These are phyloP conservation scores for Carex cristatella DNA, from an alignment of 176 grass and related monocot species.

Conservation along the genomic window DNA sequence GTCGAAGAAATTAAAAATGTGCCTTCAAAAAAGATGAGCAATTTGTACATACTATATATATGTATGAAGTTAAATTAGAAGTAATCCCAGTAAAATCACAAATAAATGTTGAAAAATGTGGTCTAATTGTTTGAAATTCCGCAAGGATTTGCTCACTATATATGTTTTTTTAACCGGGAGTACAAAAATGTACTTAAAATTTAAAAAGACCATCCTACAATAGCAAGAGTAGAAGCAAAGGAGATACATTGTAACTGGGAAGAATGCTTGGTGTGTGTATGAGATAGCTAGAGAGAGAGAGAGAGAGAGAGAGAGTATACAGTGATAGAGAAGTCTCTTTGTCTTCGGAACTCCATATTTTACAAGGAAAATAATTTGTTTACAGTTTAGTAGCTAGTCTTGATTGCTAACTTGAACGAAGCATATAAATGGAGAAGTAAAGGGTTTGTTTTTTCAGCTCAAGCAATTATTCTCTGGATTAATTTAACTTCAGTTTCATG, in stretches of 20 bases:
- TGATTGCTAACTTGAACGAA: not conserved
- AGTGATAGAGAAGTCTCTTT: constrained; percentile 22
- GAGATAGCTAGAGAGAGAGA: not conserved
- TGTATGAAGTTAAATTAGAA: not conserved
- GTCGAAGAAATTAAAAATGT: not conserved
- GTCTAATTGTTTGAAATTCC: not conserved
- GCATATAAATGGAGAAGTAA: constrained; percentile 7
- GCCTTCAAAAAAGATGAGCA: not conserved
- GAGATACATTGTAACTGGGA: not conserved
- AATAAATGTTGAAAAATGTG: not conserved
- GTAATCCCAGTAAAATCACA: not conserved
- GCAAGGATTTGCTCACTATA: not conserved
- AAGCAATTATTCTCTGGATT: not conserved
- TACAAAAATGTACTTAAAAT: not conserved
- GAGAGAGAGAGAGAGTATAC: constrained; percentile 22
- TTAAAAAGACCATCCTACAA: not conserved
- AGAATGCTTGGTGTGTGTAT: not conserved
- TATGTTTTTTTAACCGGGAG: not conserved
- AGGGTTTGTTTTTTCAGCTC: not conserved
- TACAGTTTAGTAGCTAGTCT: not conserved
- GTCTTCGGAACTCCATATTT: constrained; percentile 44
- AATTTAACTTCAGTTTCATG: not conserved
- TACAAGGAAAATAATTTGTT: not conserved
- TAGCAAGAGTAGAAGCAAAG: not conserved
- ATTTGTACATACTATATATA: not conserved